phyloP scores from a whole-genome alignment of 306 rosid species.

The Cicer arietinum region DNA sequence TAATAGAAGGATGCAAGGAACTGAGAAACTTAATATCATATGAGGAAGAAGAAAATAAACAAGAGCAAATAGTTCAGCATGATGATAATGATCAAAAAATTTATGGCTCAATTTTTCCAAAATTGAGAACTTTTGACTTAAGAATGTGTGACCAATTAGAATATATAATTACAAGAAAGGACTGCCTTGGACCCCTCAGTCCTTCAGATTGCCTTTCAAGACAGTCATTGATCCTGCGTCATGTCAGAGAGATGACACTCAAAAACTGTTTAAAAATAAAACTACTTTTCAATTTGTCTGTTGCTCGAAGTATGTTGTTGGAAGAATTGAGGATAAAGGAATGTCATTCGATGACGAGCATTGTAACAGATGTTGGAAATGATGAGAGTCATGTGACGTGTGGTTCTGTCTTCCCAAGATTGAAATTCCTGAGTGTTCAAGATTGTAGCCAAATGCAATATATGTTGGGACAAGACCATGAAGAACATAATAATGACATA shows the following conservation, averaged over 20 bases:
- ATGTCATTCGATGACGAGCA: neutral
- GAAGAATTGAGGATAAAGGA: slow-evolving; percentile 12
- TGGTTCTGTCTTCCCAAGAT: slow-evolving; percentile 1
- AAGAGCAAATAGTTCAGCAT: neutral
- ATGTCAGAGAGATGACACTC: neutral
- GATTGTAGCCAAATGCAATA: slow-evolving; percentile 3
- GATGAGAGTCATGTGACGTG: neutral
- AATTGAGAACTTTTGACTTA: neutral
- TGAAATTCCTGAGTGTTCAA: neutral
- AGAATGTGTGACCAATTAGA: slow-evolving; percentile 10
- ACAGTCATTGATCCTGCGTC: slow-evolving; percentile 9
- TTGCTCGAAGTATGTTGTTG: slow-evolving; percentile 9
- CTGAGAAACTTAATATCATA: neutral
- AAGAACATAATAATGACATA: neutral
- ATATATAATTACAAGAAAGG: neutral
- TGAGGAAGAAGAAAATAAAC: neutral
- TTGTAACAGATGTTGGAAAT: neutral
- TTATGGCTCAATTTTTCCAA: neutral
- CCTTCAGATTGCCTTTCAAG: neutral
- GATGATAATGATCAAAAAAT: neutral
- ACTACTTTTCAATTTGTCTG: neutral
- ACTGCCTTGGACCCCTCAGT: neutral
- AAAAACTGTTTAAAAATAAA: neutral
- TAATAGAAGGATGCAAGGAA: neutral
- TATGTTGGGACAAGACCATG: neutral